These are phyloP conservation scores for Coccomyxa sp. DNA, from an alignment of 139 green algal genomes.

Conservation along the genomic window DNA sequence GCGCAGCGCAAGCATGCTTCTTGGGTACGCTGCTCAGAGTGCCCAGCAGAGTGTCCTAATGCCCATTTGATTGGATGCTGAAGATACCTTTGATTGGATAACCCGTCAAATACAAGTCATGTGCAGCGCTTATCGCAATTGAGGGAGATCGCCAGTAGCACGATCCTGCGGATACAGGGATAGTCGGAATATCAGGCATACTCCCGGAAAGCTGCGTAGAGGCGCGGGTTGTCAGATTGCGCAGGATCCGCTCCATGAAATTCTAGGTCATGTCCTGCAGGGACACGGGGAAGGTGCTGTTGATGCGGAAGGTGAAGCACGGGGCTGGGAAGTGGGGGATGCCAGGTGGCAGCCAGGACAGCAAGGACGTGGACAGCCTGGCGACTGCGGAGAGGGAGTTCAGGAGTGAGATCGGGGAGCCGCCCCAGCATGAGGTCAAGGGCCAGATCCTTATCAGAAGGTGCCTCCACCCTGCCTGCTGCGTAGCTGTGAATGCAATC, in stretches of 20 bases:
- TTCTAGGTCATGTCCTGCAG: no score
- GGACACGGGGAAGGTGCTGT: slow-evolving; percentile 28
- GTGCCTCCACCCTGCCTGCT: not conserved
- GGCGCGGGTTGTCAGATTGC: no score
- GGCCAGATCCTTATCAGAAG: slow-evolving; percentile 24
- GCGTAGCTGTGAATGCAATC: not conserved
- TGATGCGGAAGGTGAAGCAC: slow-evolving; percentile 41
- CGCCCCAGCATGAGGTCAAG: slow-evolving; percentile 19
- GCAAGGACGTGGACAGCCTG: slow-evolving; percentile 42
- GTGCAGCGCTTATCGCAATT: not conserved
- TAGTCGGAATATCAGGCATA: not conserved
- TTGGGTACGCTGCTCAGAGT: not conserved
- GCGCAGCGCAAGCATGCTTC: not conserved
- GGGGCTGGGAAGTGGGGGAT: slow-evolving; percentile 61
- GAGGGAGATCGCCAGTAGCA: not conserved
- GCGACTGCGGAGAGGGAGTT: slow-evolving; percentile 44
- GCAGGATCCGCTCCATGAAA: no score
- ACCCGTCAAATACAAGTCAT: not conserved
- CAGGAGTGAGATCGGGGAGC: slow-evolving; percentile 32
- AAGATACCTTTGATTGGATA: no score
- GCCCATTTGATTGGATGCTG: no score
- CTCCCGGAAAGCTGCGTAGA: not conserved
- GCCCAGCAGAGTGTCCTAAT: no score
- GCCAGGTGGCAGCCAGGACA: slow-evolving; percentile 67
- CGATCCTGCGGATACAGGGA: not conserved